Percentiles rank a stretch among this genome's conserved stretches.
Conservation (phyloP, 306 rosid genomes). For the Medicago arabica region DNA sequence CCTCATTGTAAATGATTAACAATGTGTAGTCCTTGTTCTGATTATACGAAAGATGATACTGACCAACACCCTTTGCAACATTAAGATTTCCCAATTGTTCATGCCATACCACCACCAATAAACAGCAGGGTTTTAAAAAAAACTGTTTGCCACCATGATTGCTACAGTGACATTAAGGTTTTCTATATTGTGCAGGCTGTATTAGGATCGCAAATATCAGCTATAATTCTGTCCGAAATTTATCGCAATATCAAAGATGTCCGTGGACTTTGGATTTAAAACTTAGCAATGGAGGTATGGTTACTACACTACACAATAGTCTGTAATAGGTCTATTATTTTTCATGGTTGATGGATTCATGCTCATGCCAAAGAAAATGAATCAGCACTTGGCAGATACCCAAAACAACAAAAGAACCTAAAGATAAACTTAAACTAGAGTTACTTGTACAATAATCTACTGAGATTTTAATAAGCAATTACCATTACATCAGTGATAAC, state of each 20-base stretch:
- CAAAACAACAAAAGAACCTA: slow-evolving; percentile 31
- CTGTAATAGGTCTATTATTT: background rate
- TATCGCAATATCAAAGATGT: background rate
- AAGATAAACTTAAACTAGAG: slow-evolving; percentile 15
- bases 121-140: background rate
- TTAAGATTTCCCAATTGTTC: slow-evolving; percentile 41
- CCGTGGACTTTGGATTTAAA: background rate
- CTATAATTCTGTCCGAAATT: background rate
- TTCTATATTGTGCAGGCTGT: background rate
- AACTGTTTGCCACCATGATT: background rate
- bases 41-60: no score
- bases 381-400: slow-evolving; percentile 16
- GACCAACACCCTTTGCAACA: no score
- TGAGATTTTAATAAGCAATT: slow-evolving; percentile 27
- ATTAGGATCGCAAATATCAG: background rate
- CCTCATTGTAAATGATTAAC: slow-evolving; percentile 35
- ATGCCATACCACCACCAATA: slow-evolving; percentile 40
- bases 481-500: slow-evolving; percentile 38
- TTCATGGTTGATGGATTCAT: slow-evolving; percentile 15
- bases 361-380: slow-evolving; percentile 25
- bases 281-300: background rate
- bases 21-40: no score
- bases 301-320: background rate
- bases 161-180: background rate
- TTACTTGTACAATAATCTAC: slow-evolving; percentile 40